These are phyloP conservation scores for Arctium lappa DNA, from an alignment of 129 eudicot species.

Conservation along the genomic window DNA sequence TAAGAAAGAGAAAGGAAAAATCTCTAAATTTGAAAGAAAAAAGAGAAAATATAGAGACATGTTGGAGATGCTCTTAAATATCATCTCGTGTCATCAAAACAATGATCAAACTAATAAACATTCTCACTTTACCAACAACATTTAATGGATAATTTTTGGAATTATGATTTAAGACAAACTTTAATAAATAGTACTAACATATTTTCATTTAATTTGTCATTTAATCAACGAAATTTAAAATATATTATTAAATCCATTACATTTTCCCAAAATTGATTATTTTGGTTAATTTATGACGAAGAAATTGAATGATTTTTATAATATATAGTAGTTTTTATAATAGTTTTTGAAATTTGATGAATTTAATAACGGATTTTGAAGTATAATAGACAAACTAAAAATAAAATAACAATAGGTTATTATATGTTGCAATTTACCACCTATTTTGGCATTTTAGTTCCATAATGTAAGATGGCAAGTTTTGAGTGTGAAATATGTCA, in stretches of 20 bases:
- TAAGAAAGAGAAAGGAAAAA: too few relatives aligned
- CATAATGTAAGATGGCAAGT: neutral
- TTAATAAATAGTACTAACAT: neutral
- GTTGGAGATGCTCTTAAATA: too few relatives aligned
- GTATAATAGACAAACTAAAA: too few relatives aligned
- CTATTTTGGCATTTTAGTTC: neutral
- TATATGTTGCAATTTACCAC: neutral
- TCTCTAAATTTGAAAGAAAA: too few relatives aligned
- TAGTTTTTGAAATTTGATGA: neutral
- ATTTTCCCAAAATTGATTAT: neutral
- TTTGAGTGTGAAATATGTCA: neutral
- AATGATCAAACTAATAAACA: neutral
- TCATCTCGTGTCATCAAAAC: neutral
- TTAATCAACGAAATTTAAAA: neutral
- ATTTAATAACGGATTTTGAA: neutral
- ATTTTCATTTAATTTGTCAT: neutral
- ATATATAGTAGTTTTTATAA: too few relatives aligned
- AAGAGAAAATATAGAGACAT: too few relatives aligned
- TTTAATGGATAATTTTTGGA: too few relatives aligned
- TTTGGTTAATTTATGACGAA: too few relatives aligned
- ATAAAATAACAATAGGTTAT: neutral
- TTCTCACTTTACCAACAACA: too few relatives aligned
- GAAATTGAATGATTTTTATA: too few relatives aligned
- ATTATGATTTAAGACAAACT: neutral
- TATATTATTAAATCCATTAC: neutral